Conservation (phyloP, 441 rosid species). For the Populus hybrid region DNA sequence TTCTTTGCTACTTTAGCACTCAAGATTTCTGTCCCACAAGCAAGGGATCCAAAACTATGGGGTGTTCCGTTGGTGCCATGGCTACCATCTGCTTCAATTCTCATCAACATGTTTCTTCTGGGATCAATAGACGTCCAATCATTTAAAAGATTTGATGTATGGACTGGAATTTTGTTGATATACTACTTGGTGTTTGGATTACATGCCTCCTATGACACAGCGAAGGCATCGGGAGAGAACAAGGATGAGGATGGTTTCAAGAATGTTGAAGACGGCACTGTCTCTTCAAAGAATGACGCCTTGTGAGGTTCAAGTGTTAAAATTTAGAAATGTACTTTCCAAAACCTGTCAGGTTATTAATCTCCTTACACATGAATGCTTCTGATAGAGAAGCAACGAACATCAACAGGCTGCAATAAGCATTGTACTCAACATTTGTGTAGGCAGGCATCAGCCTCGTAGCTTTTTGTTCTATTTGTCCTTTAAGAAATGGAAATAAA, state of each 20-base stretch:
- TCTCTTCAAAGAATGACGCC: neutral
- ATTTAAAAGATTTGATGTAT: no score
- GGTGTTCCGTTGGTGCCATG: slow-evolving; percentile 37
- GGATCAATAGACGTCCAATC: no score
- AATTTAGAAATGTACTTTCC: neutral
- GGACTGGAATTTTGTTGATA: no score
- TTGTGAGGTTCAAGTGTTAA: neutral
- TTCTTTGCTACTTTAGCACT: slow-evolving; percentile 43
- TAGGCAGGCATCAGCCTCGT: neutral
- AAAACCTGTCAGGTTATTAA: neutral
- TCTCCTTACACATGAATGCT: neutral
- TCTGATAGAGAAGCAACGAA: neutral
- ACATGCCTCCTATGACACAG: no score
- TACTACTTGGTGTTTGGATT: no score
- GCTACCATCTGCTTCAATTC: no score
- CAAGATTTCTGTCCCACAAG: slow-evolving; percentile 47
- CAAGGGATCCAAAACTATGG: slow-evolving; percentile 66
- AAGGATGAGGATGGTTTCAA: neutral
- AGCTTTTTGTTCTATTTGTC: no score
- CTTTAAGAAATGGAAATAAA: no score
- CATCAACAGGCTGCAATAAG: neutral
- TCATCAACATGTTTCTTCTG: no score
- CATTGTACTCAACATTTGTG: neutral
- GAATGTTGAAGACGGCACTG: slow-evolving; percentile 3
- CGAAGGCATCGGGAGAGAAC: no score